Evolutionary conservation across 1,139 yeast genomes (phyloP), one percentile per base, ranked within the genome.

Genomic region (Sugiyamaella paludigena): DNA sequence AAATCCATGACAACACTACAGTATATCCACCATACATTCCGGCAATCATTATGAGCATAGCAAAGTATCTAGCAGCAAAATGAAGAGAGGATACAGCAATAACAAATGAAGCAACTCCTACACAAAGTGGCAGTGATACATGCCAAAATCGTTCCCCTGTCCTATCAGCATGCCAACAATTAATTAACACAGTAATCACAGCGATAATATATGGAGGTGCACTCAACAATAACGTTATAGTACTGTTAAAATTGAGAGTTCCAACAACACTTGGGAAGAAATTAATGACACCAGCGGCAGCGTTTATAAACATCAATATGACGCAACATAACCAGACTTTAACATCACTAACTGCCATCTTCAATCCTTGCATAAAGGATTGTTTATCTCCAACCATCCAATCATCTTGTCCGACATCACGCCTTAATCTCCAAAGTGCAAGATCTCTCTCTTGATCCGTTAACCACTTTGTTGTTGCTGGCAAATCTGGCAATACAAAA

Each of bases 371-470:
- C 36, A 19, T 35, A 39, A 76, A 38, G 2, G 41, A 38, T 19
- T 38, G 41, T 6, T 31, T 32, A 4, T 38, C 41, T n/a, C 24
- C 27, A n/a, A 31, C 29, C 13, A 32, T 38, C 41, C 48, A 77
- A 64, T 29, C 65, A 27, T 71, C 72, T 5, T 19, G 24, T 19
- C 24, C 5, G 43, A 6, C 15, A 13, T 31, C 34, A n/a, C 34
- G 12, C 5, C 13, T 31, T 6, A 31, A 31, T 31, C 34, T 31
- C 34, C 34, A 54, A 37, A 74, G 54, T 28, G 79, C 70, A 53
- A 76, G 73, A 15, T 66, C 67, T 40, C 70, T 70, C 58, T 78
- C 82, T 47, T 73, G 74, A 31, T 51, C 49, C 15, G 16, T 47
- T 40, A 55, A 45, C 32, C 52, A 55, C 42, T 47, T 48, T 30